Percentiles rank a stretch among this genome's conserved stretches.
Conservation (phyloP, 2,329 filamentous ascomycete genomes). For the Cercospora sp. region DNA sequence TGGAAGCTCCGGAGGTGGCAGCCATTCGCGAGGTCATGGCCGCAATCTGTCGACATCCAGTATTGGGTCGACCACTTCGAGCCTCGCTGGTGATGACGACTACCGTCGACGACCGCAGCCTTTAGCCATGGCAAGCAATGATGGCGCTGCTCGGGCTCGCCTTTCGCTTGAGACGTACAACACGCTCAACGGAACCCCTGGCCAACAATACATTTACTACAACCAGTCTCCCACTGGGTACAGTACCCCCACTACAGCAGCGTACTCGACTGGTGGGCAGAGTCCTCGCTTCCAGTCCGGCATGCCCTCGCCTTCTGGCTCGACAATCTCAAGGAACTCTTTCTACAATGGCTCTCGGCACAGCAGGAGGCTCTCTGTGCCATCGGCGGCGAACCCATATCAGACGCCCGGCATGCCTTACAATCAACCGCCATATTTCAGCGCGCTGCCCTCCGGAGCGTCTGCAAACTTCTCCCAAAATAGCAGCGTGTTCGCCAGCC, state of each 20-base stretch:
- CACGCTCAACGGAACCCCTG: conserved; percentile 63
- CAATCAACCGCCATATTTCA: conserved; percentile 58
- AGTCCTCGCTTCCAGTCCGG: conserved; percentile 73
- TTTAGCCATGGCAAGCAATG: conserved; percentile 72
- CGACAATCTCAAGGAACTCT: conserved; percentile 67
- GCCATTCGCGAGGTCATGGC: conserved; percentile 75
- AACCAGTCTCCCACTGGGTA: conserved; percentile 71
- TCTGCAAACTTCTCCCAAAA: conserved; percentile 56
- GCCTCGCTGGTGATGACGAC: conserved; percentile 66
- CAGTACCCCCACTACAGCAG: conserved; percentile 80
- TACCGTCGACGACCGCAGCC: conserved; percentile 74
- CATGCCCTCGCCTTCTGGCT: conserved; percentile 68
- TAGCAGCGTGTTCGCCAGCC: conserved; percentile 65
- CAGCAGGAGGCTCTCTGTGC: conserved; percentile 80
- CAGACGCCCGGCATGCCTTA: conserved; percentile 59
- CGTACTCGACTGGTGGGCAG: conserved; percentile 73
- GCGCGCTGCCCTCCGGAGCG: conserved; percentile 57
- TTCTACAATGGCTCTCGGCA: conserved; percentile 69
- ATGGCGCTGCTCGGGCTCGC: conserved; percentile 61
- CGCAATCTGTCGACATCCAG: conserved; percentile 85
- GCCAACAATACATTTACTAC: conserved; percentile 64
- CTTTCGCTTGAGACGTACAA: conserved; percentile 65
- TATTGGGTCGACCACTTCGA: conserved; percentile 73
- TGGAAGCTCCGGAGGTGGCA: conserved; percentile 62
- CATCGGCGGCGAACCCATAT: conserved; percentile 73